A percentile compares a stretch with the other conserved stretches of the same genome.
phyloP scores from a whole-genome alignment of 495 filamentous ascomycete genomes.

The Penicillium manginii region DNA sequence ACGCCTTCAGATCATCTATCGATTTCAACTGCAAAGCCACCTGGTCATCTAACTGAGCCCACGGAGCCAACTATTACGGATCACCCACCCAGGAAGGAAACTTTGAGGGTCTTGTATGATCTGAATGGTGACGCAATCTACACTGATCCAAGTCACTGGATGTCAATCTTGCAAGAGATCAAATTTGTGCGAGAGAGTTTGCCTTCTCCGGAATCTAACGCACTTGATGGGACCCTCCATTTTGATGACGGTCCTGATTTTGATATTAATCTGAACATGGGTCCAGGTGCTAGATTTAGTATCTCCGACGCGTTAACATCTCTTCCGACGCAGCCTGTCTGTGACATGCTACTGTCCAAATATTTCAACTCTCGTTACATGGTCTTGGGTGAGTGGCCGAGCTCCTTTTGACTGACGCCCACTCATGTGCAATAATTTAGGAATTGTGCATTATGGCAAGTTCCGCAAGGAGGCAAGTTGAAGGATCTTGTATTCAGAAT shows the following conservation, averaged over 20 bases:
- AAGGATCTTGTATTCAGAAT: neutral
- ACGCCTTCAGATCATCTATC: neutral
- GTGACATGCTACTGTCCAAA: conserved; percentile 47
- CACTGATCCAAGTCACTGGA: conserved; percentile 57
- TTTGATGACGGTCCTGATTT: neutral
- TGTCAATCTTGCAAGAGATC: conserved; percentile 56
- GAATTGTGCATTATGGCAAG: conserved; percentile 23
- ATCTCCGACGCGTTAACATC: conserved; percentile 37
- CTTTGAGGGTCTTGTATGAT: conserved; percentile 8
- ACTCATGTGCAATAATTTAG: conserved; percentile 1
- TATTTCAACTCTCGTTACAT: conserved; percentile 52
- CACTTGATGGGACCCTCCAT: neutral
- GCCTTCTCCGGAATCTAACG: conserved; percentile 15
- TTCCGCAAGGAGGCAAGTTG: conserved; percentile 26
- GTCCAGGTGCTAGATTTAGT: neutral
- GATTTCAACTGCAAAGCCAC: neutral
- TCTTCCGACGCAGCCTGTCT: conserved; percentile 40
- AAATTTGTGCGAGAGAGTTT: conserved; percentile 40
- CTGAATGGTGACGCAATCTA: conserved; percentile 38
- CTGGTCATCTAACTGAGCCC: neutral
- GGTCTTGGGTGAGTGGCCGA: conserved; percentile 23
- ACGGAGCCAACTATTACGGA: neutral
- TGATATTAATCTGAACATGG: conserved; percentile 4
- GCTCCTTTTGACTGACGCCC: neutral
- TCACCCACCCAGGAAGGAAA: conserved; percentile 1